Evolutionary conservation across 352 stramenopile genomes (phyloP).

Genomic region (Phytophthora cactorum): DNA sequence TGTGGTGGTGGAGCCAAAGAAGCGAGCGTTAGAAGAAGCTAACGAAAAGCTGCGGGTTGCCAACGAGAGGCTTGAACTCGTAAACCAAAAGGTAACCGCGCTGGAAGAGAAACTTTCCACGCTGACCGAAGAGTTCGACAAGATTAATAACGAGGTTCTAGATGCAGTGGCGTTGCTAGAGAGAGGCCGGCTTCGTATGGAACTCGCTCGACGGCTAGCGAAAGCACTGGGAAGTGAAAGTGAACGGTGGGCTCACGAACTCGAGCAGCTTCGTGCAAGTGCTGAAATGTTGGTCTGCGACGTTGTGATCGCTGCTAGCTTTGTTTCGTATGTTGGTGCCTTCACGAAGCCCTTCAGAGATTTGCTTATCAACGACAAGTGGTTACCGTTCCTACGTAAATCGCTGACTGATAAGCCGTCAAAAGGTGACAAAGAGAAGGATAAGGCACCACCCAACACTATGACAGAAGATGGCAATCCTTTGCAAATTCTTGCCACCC

Average conservation of each 20-base stretch:
- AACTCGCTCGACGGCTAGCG: slow-evolving; percentile 92
- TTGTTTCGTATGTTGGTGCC: slow-evolving; percentile 94
- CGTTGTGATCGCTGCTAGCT: slow-evolving; percentile 91
- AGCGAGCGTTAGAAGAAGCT: slow-evolving; percentile 75
- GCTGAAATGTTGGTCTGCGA: slow-evolving; percentile 89
- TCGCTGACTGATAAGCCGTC: slow-evolving; percentile 31
- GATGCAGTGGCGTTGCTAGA: slow-evolving; percentile 91
- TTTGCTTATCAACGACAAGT: slow-evolving; percentile 82
- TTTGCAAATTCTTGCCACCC: slow-evolving; percentile 72
- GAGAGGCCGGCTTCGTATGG: slow-evolving; percentile 86
- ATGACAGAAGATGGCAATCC: slow-evolving; percentile 54
- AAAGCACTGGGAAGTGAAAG: slow-evolving; percentile 94
- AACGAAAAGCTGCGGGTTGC: slow-evolving; percentile 84
- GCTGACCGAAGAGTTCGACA: slow-evolving; percentile 85
- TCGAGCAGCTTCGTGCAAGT: slow-evolving; percentile 77
- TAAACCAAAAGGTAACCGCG: slow-evolving; percentile 89
- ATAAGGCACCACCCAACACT: slow-evolving; percentile 16
- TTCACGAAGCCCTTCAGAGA: slow-evolving; percentile 95
- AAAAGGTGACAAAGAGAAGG: slow-evolving; percentile 23
- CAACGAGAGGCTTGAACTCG: slow-evolving; percentile 86
- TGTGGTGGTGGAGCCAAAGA: slow-evolving; percentile 94
- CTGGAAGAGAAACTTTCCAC: slow-evolving; percentile 89
- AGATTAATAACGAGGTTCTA: slow-evolving; percentile 90
- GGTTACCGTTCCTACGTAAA: slow-evolving; percentile 88
- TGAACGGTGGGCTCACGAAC: slow-evolving; percentile 88